A percentile compares a stretch with the other conserved stretches of the same genome.
These are phyloP conservation scores for Sporothrix globosa DNA, from an alignment of 2,329 filamentous ascomycete species.

Conservation along the genomic window DNA sequence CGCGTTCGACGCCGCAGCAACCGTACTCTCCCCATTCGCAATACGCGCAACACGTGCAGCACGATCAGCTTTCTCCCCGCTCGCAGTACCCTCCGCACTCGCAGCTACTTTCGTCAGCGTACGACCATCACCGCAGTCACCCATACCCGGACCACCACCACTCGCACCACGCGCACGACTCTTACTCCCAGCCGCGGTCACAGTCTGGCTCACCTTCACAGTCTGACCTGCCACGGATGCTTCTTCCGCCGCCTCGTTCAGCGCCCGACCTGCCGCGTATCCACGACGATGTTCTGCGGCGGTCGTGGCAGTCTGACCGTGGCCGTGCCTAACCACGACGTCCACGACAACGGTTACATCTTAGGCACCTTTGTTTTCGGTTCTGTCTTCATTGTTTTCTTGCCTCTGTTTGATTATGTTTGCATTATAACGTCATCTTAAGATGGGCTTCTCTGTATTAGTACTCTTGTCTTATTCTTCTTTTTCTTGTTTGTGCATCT, in stretches of 20 bases:
- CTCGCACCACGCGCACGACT: neutral
- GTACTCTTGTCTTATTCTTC: neutral
- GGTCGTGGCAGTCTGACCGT: conserved; percentile 57
- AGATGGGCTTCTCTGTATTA: conserved; percentile 16
- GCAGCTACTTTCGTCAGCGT: neutral
- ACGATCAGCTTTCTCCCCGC: conserved; percentile 29
- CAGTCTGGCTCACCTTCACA: conserved; percentile 28
- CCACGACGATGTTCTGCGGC: conserved; percentile 53
- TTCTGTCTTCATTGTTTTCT: neutral
- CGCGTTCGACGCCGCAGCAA: neutral
- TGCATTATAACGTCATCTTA: conserved; percentile 22
- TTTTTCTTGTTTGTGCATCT: neutral
- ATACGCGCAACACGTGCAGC: conserved; percentile 21
- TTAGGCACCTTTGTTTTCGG: neutral
- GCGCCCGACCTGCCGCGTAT: conserved; percentile 51
- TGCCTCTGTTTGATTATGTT: conserved; percentile 24
- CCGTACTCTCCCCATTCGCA: conserved; percentile 19
- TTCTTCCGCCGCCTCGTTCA: conserved; percentile 34
- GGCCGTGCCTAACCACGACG: conserved; percentile 40
- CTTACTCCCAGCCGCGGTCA: conserved; percentile 25
- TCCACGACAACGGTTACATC: neutral
- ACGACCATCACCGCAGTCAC: conserved; percentile 5
- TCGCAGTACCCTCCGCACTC: conserved; percentile 34
- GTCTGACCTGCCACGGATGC: conserved; percentile 28
- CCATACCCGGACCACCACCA: conserved; percentile 12